Evolutionary conservation across 345 rosid genomes (phyloP), one percentile per base, ranked within the genome.

Genomic region (Euphorbia peplus): DNA sequence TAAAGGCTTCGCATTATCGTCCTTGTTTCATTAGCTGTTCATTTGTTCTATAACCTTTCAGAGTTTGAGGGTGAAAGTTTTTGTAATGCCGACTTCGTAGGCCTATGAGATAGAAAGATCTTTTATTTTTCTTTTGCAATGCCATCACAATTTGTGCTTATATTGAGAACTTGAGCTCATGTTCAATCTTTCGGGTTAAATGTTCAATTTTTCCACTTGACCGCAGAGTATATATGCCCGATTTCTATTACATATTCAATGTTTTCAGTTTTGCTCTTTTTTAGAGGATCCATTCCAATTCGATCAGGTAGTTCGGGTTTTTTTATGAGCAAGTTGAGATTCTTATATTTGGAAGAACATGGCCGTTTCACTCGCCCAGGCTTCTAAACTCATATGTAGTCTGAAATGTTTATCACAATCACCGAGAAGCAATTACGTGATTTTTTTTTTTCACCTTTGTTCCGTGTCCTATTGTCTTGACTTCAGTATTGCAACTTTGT

Each of bases 1-100:
- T 51, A 60, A 73, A 66, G 64, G 67, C 60, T 73, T 44, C 66
- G 41, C 25, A 47, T 51, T 29, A 46, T 62, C 37, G 8, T 60
- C 67, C 39, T 68, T 69, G 46, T 32, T 56, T 50, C 24, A 1
- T 28, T 7, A 46, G n/a, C 8, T 5, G 37, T 50, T 4, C 7
- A 13, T 56, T 25, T 35, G 2, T 30, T 24, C 11, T 5, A 32
- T 41, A 26, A 29, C 4, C 22, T 10, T 24, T 30, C 14, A 32
- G 25, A 48, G 12, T 37, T 61, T 39, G n/a, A 61, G 50, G 65
- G 18, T 61, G 65, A 39, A 13, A 6, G 25, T 60, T 60, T 19
- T 30, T 19, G 7, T 24, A 37, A 35, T 32, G 26, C 30, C 21
- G 18, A 60, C 26, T 25, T 60, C 44, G 32, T 21, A 32, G 63